Conservation (phyloP, 2,329 filamentous ascomycete genomes). For the Colletotrichum viniferum region DNA sequence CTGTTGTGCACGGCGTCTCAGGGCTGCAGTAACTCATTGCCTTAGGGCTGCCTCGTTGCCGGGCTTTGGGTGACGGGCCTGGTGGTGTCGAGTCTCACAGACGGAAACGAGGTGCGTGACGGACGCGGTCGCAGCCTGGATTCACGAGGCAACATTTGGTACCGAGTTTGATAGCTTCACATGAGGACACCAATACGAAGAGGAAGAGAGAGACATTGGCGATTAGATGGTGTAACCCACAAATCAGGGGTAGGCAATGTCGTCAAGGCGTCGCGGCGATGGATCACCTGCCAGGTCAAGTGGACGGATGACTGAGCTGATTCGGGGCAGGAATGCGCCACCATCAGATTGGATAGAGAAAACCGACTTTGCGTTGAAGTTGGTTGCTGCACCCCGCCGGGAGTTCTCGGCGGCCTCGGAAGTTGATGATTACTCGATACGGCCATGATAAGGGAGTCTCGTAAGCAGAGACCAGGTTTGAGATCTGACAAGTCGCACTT, state of each 20-base stretch:
- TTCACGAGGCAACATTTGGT: neutral
- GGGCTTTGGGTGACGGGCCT: neutral
- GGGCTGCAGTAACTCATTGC: neutral
- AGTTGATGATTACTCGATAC: neutral
- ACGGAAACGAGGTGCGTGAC: neutral
- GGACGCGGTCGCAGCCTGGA: neutral
- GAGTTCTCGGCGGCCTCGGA: neutral
- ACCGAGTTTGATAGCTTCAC: neutral
- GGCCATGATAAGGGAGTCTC: neutral
- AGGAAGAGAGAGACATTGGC: neutral
- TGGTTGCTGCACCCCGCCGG: neutral
- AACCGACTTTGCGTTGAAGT: neutral
- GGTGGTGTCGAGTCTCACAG: neutral
- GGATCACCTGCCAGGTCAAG: neutral
- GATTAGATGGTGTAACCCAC: neutral
- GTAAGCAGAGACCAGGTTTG: neutral
- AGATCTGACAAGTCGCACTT: conserved; percentile 1
- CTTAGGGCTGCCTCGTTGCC: neutral
- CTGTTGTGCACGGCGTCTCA: neutral
- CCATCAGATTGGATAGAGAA: neutral
- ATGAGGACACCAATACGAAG: neutral
- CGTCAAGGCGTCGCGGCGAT: neutral
- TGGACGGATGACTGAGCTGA: neutral
- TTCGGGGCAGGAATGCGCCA: neutral
- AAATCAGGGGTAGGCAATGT: neutral